Conservation (phyloP, 768 basidiomycete genomes). For the Roridomyces roridus region DNA sequence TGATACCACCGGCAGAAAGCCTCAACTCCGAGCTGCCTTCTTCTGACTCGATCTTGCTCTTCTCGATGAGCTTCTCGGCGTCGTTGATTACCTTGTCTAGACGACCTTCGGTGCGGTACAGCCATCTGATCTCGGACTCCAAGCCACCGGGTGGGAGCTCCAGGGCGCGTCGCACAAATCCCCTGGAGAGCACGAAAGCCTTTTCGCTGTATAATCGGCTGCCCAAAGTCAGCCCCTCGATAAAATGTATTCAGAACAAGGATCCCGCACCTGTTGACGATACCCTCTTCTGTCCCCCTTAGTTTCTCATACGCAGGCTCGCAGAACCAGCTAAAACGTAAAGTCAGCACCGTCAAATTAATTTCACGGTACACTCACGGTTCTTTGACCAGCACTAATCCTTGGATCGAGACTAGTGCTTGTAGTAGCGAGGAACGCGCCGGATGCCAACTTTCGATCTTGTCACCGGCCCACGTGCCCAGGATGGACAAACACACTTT, state of each 20-base stretch:
- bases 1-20: conserved; percentile 78
- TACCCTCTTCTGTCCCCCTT: conserved; percentile 88
- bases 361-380: conserved; percentile 61
- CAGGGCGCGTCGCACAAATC: conserved; percentile 88
- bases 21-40: conserved; percentile 52
- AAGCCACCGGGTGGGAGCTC: conserved; percentile 78
- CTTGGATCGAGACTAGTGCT: conserved; percentile 93
- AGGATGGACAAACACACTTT: conserved; percentile 93
- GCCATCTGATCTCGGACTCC: conserved; percentile 72
- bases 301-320: conserved; percentile 95
- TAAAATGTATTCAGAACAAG: not conserved
- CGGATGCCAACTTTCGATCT: conserved; percentile 86
- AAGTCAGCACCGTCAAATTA: not conserved
- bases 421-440: conserved; percentile 87
- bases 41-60: conserved; percentile 54
- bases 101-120: conserved; percentile 70
- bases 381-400: conserved; percentile 89
- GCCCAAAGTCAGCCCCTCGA: conserved; percentile 13
- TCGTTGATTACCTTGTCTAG: conserved; percentile 73
- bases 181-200: conserved; percentile 88
- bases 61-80: conserved; percentile 67
- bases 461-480: conserved; percentile 92
- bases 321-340: conserved; percentile 73
- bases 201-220: conserved; percentile 94
- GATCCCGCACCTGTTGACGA: conserved; percentile 77